A percentile compares a stretch with the other conserved stretches of the same genome.
phyloP scores from a whole-genome alignment of 176 grass and related monocot species.

The Miscanthus lutarioriparius region DNA sequence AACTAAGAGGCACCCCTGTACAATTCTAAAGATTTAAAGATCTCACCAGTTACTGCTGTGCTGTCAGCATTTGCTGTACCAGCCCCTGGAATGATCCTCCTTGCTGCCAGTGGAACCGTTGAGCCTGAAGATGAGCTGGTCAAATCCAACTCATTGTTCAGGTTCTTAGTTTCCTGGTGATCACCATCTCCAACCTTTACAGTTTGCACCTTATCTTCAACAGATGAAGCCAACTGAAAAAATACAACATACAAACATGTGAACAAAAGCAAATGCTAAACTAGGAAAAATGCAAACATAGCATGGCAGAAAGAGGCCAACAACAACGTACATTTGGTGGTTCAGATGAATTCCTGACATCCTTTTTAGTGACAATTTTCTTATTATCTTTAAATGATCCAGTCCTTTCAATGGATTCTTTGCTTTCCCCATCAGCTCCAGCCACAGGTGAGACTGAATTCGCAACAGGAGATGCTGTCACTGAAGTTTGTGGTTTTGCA shows the following conservation, averaged over 20 bases:
- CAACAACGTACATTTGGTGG: conserved; percentile 48
- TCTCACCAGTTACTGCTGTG: conserved; percentile 40
- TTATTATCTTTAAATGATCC: conserved; percentile 67
- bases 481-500: conserved; percentile 27
- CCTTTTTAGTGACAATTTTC: conserved; percentile 48
- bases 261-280: conserved; percentile 18
- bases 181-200: conserved; percentile 37
- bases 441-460: conserved; percentile 32
- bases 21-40: neutral
- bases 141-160: neutral
- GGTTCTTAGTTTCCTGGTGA: conserved; percentile 31
- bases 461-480: neutral
- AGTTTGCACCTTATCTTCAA: conserved; percentile 54
- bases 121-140: conserved; percentile 16
- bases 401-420: conserved; percentile 48
- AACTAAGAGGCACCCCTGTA: neutral
- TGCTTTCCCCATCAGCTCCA: conserved; percentile 54
- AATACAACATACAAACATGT: conserved; percentile 31
- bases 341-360: conserved; percentile 44
- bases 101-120: conserved; percentile 14
- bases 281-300: neutral
- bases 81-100: neutral
- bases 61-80: conserved; percentile 7
- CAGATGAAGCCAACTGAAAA: conserved; percentile 52
- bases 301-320: neutral